phyloP scores from a whole-genome alignment of 129 eudicot genomes.

The Cynara cardunculus region DNA sequence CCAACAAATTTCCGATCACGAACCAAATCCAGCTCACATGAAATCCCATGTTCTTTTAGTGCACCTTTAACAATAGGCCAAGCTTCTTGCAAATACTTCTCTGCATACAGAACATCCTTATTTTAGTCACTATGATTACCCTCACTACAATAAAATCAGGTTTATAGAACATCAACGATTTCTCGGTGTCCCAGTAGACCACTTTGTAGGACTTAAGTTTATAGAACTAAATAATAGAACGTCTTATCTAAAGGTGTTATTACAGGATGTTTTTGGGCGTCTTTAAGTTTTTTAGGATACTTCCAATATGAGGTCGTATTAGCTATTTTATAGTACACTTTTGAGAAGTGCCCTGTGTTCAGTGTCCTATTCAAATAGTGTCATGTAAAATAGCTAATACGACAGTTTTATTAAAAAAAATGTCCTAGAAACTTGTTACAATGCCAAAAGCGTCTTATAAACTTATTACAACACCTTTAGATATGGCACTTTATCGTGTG shows the following conservation, averaged over 20 bases:
- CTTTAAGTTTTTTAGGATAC: too few relatives aligned
- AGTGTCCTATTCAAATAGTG: neutral
- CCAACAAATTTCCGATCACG: slow-evolving; percentile 15
- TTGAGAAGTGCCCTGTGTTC: too few relatives aligned
- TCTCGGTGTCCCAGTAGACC: neutral
- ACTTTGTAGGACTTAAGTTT: neutral
- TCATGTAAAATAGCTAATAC: neutral
- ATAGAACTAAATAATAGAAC: neutral
- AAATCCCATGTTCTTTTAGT: slow-evolving; percentile 57
- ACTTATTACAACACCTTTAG: too few relatives aligned
- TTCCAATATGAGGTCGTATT: neutral
- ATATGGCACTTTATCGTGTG: neutral
- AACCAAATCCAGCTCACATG: slow-evolving; percentile 88
- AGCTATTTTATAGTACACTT: neutral
- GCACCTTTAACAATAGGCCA: slow-evolving; percentile 77
- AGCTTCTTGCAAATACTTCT: slow-evolving; percentile 78
- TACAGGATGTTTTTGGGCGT: neutral
- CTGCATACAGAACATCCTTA: slow-evolving; percentile 32
- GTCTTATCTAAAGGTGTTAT: neutral
- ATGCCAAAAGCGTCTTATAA: neutral
- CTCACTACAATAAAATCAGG: neutral
- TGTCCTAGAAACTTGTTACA: neutral
- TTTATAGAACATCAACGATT: neutral
- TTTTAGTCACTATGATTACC: neutral
- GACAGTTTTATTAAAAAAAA: neutral